Conservation (phyloP, 306 rosid genomes). For the Cotoneaster glaucophyllus region DNA sequence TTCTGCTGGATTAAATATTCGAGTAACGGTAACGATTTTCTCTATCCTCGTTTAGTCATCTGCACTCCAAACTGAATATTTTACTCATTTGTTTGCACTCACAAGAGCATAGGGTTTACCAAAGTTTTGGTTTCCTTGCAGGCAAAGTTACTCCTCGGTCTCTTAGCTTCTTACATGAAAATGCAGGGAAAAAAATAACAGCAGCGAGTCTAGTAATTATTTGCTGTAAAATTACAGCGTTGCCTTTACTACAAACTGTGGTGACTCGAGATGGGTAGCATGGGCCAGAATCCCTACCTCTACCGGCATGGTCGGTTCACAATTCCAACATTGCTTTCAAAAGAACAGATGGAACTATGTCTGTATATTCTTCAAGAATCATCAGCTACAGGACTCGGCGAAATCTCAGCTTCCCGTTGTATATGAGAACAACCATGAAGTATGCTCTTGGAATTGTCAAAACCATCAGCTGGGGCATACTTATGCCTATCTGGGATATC, state of each 20-base stretch:
- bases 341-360: too few relatives aligned
- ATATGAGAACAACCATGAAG: not conserved
- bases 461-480: too few relatives aligned
- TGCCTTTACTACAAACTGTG: not conserved
- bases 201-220: too few relatives aligned
- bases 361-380: too few relatives aligned
- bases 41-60: too few relatives aligned
- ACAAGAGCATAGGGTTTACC: not conserved
- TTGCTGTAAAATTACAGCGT: not conserved
- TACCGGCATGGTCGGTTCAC: not conserved
- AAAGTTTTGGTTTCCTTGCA: constrained; percentile 28
- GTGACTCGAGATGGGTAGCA: not conserved
- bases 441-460: too few relatives aligned
- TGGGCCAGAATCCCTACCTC: not conserved
- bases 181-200: too few relatives aligned
- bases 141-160: constrained; percentile 80
- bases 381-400: not conserved
- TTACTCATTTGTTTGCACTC: too few relatives aligned
- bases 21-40: too few relatives aligned
- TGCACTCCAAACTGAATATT: too few relatives aligned
- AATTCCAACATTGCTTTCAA: too few relatives aligned
- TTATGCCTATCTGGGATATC: too few relatives aligned
- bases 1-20: not conserved
- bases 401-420: not conserved
- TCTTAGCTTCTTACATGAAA: not conserved